Evolutionary conservation across 495 filamentous ascomycete species (phyloP).

Genomic region (Lepidopterella palustris): DNA sequence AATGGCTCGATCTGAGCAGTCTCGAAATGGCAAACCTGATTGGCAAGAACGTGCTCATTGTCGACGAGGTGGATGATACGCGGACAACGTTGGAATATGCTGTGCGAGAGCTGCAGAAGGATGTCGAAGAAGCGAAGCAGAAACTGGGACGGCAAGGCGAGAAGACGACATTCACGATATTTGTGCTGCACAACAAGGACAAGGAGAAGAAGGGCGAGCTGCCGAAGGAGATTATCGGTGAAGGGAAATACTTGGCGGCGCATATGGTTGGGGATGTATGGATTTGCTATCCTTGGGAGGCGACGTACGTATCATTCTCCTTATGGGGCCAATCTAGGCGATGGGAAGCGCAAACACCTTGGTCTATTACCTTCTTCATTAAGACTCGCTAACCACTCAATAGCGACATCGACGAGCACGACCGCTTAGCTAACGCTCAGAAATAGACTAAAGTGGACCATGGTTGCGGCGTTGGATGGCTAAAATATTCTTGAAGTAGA

Average conservation of each 20-base stretch:
- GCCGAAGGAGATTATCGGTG: slow-evolving; percentile 69
- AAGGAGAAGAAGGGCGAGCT: slow-evolving; percentile 88
- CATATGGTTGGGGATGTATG: slow-evolving; percentile 85
- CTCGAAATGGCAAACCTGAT: slow-evolving; percentile 88
- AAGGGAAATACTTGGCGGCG: slow-evolving; percentile 76
- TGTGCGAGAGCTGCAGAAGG: slow-evolving; percentile 90
- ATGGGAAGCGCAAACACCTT: too few relatives aligned
- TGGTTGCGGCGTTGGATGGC: too few relatives aligned
- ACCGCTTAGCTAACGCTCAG: slow-evolving; percentile 52
- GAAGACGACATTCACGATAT: slow-evolving; percentile 83
- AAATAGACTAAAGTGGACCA: not conserved
- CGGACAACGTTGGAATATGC: slow-evolving; percentile 96
- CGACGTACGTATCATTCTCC: slow-evolving; percentile 48
- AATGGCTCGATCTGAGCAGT: slow-evolving; percentile 91
- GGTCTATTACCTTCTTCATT: slow-evolving; percentile 5
- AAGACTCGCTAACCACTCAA: slow-evolving; percentile 20
- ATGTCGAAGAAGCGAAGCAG: slow-evolving; percentile 76
- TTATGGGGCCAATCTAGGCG: too few relatives aligned
- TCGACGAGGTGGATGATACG: slow-evolving; percentile 98
- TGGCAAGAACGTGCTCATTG: slow-evolving; percentile 95
- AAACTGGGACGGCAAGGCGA: slow-evolving; percentile 56
- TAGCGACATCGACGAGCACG: slow-evolving; percentile 90
- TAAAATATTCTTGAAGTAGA: too few relatives aligned
- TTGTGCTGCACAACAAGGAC: slow-evolving; percentile 95
- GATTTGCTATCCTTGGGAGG: slow-evolving; percentile 99